Conservation (phyloP, 2,329 filamentous ascomycete genomes). For the Gliomastix tumulicola region DNA sequence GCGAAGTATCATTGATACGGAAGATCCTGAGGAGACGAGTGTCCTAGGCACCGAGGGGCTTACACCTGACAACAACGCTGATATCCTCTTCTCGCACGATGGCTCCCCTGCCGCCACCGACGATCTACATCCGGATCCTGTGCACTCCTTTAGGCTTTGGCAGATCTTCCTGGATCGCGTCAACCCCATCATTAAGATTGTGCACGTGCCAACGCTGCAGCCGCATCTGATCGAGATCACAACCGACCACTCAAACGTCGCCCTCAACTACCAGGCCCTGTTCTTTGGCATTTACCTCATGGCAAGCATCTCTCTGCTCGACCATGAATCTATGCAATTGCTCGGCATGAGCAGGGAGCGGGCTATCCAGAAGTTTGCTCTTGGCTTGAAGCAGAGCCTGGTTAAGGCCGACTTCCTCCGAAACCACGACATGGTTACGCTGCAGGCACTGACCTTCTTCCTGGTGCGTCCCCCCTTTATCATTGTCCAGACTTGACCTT, state of each 20-base stretch:
- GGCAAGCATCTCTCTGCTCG: slow-evolving; percentile 46
- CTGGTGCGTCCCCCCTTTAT: too few species aligned
- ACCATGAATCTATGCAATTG: slow-evolving; percentile 46
- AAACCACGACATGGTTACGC: slow-evolving; percentile 47
- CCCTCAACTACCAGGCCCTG: slow-evolving; percentile 52
- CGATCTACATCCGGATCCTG: slow-evolving; percentile 55
- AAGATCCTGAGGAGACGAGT: slow-evolving; percentile 39
- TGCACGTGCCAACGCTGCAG: slow-evolving; percentile 66
- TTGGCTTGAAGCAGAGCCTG: slow-evolving; percentile 42
- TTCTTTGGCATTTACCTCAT: slow-evolving; percentile 61
- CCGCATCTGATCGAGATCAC: slow-evolving; percentile 57
- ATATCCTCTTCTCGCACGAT: slow-evolving; percentile 38
- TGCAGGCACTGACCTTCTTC: slow-evolving; percentile 54
- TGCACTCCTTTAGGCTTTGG: slow-evolving; percentile 66
- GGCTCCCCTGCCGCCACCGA: slow-evolving; percentile 29
- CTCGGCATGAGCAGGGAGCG: slow-evolving; percentile 42
- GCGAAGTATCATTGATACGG: slow-evolving; percentile 48
- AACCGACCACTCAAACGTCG: slow-evolving; percentile 45
- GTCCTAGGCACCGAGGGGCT: slow-evolving; percentile 39
- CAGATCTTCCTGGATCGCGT: slow-evolving; percentile 68
- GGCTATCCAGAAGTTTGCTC: slow-evolving; percentile 43
- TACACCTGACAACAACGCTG: slow-evolving; percentile 45
- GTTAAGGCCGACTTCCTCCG: slow-evolving; percentile 49
- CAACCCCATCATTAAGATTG: slow-evolving; percentile 65
- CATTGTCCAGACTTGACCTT: too few species aligned